Base-by-base conservation (phyloP, 768 basidiomycete genomes). In the Pisolithus albus region DNA sequence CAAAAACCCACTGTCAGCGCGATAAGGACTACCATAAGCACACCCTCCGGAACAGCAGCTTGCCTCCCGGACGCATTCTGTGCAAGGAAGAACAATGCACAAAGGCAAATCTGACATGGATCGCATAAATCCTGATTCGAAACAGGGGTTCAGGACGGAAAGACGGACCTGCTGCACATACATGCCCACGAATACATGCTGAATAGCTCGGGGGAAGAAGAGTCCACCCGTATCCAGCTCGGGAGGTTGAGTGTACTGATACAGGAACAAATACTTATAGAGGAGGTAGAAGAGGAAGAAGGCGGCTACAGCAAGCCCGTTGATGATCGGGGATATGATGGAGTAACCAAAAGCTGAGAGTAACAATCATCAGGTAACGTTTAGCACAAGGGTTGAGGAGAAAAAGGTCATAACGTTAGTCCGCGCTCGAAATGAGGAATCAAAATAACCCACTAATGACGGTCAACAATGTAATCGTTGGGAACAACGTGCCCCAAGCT, bases 191-290 rank as follows among this genome's bases (percentile, higher is more conserved):
- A 98, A 97, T 28, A 95, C 63, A 62, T 98, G 96, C 46, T 89
- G 83, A 24, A 98, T 81, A 5, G 96, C 95, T 68, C 85, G 89
- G 21, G 94, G 94, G 77, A 92, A 98, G 76, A 96, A 98, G 46
- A 90, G 64, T 0, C 96, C 96, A 36, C 95, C 95, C 0, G 92
- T 95, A 50, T 96, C 93, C 46, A 72, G 72, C 4, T 76, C 69
- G 0, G 76, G 64, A 4, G 84, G 79, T 64, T 92, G 85, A 50
- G 88, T 83, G 60, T 81, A 80, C 54, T 80, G 82, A 74, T 82
- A 92, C 49, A 89, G 73, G 78, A 89, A 92, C 28, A 90, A 79
- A 59, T 92, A 92, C 67, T 89, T 91, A 78, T 88, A 92, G 34
- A 91, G 69, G 53, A 82, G 71, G 67, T 87, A 94, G 70, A 92